phyloP scores from a whole-genome alignment of 495 filamentous ascomycete genomes.

The Penicillium lagena region DNA sequence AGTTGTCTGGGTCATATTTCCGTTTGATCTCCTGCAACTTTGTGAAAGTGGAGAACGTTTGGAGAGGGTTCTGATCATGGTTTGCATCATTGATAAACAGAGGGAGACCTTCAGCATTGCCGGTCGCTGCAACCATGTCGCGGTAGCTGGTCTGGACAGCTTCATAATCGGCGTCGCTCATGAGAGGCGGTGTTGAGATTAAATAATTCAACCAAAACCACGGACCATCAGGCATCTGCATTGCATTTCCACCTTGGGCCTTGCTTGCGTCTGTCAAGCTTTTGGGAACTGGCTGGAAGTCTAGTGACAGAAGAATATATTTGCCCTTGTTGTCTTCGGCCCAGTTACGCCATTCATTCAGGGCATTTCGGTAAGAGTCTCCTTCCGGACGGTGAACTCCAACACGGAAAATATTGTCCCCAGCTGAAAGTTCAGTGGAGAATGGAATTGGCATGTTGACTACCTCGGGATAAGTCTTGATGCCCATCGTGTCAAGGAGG shows the following conservation, averaged over 20 bases:
- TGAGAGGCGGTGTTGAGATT: conserved; percentile 14
- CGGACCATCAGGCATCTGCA: conserved; percentile 32
- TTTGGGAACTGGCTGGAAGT: conserved; percentile 26
- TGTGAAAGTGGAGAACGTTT: conserved; percentile 21
- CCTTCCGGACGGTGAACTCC: conserved; percentile 23
- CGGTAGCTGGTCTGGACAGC: conserved; percentile 24
- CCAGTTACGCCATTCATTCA: conserved; percentile 21
- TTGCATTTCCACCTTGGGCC: conserved; percentile 27
- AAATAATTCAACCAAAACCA: conserved; percentile 29
- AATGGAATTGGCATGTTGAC: conserved; percentile 26
- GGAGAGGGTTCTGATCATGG: conserved; percentile 22
- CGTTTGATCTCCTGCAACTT: conserved; percentile 26
- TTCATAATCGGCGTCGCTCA: conserved; percentile 20
- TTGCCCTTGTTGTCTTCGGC: conserved; percentile 22
- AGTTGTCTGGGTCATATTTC: conserved; percentile 30
- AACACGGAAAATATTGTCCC: conserved; percentile 27
- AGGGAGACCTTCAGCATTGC: conserved; percentile 23
- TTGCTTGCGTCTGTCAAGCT: conserved; percentile 30
- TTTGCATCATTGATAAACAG: conserved; percentile 29
- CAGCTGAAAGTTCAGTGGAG: conserved; percentile 20
- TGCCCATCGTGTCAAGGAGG: conserved; percentile 14
- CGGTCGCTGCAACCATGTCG: conserved; percentile 17
- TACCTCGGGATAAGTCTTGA: conserved; percentile 24
- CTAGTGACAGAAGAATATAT: conserved; percentile 22
- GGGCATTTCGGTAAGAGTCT: conserved; percentile 13